These are phyloP conservation scores for Mayamaea pseudoterrestris DNA, from an alignment of 108 stramenopile species.

Conservation along the genomic window DNA sequence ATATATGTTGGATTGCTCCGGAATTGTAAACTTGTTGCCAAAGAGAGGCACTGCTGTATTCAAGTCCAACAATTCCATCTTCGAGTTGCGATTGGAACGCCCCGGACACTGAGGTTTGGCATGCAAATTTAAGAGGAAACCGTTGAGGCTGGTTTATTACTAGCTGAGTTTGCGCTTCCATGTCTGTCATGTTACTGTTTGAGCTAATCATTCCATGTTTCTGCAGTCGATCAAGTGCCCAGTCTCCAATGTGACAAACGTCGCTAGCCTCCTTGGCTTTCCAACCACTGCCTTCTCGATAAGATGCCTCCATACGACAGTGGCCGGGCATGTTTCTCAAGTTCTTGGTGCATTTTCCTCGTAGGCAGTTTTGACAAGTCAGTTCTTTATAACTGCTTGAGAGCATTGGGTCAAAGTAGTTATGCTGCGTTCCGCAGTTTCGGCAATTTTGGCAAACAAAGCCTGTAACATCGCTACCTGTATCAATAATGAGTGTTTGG, in stretches of 20 bases:
- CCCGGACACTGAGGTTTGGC: slow-evolving; percentile 75
- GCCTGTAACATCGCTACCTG: slow-evolving; percentile 72
- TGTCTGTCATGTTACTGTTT: slow-evolving; percentile 11
- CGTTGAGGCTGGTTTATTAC: slow-evolving; percentile 18
- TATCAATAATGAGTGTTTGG: slow-evolving; percentile 89
- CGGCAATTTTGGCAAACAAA: slow-evolving; percentile 81
- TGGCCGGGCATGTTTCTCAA: neutral
- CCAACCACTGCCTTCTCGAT: slow-evolving; percentile 54
- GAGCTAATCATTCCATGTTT: neutral
- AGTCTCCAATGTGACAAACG: slow-evolving; percentile 33
- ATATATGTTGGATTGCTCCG: slow-evolving; percentile 19
- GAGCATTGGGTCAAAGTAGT: neutral
- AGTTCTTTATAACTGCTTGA: neutral
- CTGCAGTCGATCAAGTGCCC: neutral
- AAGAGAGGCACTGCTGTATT: slow-evolving; percentile 22
- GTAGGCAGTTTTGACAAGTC: neutral
- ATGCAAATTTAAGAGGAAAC: slow-evolving; percentile 58
- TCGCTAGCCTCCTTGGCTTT: slow-evolving; percentile 38
- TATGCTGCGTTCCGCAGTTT: slow-evolving; percentile 32
- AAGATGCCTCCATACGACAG: slow-evolving; percentile 9
- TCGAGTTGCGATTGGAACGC: slow-evolving; percentile 82
- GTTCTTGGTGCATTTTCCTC: neutral
- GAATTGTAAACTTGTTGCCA: slow-evolving; percentile 52
- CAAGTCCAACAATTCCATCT: slow-evolving; percentile 88
- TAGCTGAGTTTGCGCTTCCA: slow-evolving; percentile 7